A percentile compares a stretch with the other conserved stretches of the same genome.
phyloP scores from a whole-genome alignment of 2,329 filamentous ascomycete genomes.

The Diatrype stigma region DNA sequence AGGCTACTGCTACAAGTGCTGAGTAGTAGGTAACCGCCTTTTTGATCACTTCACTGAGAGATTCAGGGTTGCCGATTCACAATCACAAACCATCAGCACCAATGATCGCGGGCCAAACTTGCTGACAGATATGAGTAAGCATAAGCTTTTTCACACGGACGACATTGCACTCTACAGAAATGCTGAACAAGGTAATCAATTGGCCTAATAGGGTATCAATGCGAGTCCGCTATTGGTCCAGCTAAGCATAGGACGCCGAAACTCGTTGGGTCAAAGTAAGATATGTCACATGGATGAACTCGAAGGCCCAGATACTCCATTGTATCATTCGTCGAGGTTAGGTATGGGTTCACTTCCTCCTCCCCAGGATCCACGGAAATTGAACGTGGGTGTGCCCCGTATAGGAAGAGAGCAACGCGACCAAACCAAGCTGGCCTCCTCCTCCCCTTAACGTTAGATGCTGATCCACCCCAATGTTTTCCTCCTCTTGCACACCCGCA shows the following conservation, averaged over 20 bases:
- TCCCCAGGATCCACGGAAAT: background rate
- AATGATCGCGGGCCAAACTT: too few species aligned
- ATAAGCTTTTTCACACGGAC: background rate
- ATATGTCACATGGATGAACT: background rate
- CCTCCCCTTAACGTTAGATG: background rate
- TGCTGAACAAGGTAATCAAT: background rate
- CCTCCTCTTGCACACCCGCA: background rate
- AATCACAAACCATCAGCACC: too few species aligned
- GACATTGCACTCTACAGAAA: too few species aligned
- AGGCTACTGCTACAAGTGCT: background rate
- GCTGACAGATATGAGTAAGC: background rate
- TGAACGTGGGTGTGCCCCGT: background rate
- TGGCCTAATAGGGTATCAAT: background rate
- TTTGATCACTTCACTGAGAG: too few species aligned
- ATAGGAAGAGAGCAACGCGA: background rate
- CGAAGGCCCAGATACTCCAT: background rate
- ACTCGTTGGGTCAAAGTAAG: too few species aligned
- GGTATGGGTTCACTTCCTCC: background rate
- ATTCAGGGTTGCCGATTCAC: too few species aligned
- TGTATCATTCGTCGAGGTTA: background rate
- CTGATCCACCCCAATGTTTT: background rate
- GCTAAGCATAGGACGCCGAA: background rate
- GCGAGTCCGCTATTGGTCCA: background rate
- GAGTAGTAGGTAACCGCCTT: too few species aligned
- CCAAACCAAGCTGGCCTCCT: too few species aligned